Base-by-base conservation (phyloP, 495 filamentous ascomycete genomes). In the Talaromyces stipitatus region DNA sequence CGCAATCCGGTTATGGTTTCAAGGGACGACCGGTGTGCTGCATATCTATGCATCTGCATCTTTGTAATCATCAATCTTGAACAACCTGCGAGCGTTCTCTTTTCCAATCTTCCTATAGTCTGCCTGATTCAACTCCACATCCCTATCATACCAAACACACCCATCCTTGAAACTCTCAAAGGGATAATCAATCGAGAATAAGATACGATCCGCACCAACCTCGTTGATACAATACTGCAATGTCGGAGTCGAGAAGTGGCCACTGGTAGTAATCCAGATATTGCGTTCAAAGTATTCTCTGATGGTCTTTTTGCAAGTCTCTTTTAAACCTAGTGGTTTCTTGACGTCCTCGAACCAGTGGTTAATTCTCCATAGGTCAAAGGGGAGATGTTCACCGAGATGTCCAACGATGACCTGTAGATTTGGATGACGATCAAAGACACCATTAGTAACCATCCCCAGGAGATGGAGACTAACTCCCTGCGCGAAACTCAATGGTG, bases 321-420 rank as follows among this genome's bases (percentile, higher is more conserved):
- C 74, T 51, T 38, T 57, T 53, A 75, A 50, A 2, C 72, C 74
- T 1, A 79, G 64, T 41, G 67, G 60, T 54, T 80, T 72, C 58
- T 77, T 74, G 59, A 77, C 72, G 29, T 75, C 68, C 47, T 76
- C 69, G 22, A 77, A 76, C 82, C 82, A 85, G 66, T 85, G 82
- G 47, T 77, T 68, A 38, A 83, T 81, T 10, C 85, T 75, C 66
- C 80, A 81, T 57, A 88, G 69, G 65, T 85, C 82, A 59, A 84
- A 86, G 0, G 84, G 84, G 16, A 87, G 67, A 57, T 80, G 75
- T 67, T 88, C 84, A 7, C 85, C 85, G 62, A 85, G 71, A 63
- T 88, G 85, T 2, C 84, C 84, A n/a, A 87, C 66, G 53, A 87
- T 78, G 27, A 87, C 69, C 62, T 87, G 83, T 30, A 87, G 65